Percentiles rank a stretch among this genome's conserved stretches.
phyloP scores from a whole-genome alignment of 2,329 filamentous ascomycete genomes.

The Chaetomium olivaceum region DNA sequence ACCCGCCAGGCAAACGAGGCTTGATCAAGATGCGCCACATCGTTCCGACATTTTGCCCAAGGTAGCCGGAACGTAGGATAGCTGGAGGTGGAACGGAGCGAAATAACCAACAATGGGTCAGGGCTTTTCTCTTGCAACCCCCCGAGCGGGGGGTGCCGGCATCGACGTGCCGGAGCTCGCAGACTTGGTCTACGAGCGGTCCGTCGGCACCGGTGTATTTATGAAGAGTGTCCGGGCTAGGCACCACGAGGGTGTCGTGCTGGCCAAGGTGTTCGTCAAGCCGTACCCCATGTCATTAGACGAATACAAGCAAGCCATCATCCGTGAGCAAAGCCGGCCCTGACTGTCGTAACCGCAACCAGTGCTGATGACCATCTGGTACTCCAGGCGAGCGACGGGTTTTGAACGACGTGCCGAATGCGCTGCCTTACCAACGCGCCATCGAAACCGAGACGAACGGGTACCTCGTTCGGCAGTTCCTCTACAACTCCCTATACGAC shows the following conservation, averaged over 20 bases:
- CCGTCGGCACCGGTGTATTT: slow-evolving; percentile 86
- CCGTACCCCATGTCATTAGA: slow-evolving; percentile 82
- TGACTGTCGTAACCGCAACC: not conserved
- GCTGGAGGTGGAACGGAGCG: slow-evolving; percentile 9
- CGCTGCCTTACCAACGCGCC: slow-evolving; percentile 83
- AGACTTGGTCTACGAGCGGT: slow-evolving; percentile 88
- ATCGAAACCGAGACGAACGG: slow-evolving; percentile 90
- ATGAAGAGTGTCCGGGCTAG: slow-evolving; percentile 95
- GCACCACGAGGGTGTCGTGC: slow-evolving; percentile 84
- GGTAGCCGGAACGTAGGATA: slow-evolving; percentile 29
- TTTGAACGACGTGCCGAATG: slow-evolving; percentile 84
- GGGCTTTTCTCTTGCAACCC: slow-evolving; percentile 89
- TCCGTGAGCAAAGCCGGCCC: slow-evolving; percentile 54
- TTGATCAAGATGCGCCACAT: slow-evolving; percentile 29
- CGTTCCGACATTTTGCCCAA: slow-evolving; percentile 12
- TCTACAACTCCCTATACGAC: slow-evolving; percentile 96
- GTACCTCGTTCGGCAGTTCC: slow-evolving; percentile 89
- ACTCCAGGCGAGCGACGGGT: slow-evolving; percentile 72
- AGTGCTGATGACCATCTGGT: slow-evolving; percentile 17
- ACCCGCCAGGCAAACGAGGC: not conserved
- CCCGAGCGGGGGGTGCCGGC: slow-evolving; percentile 85
- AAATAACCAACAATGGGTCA: slow-evolving; percentile 71
- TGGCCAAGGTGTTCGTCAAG: slow-evolving; percentile 94
- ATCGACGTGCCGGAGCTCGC: slow-evolving; percentile 92
- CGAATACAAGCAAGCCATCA: slow-evolving; percentile 73